Evolutionary conservation across 345 rosid genomes (phyloP), one percentile per base, ranked within the genome.

Genomic region (Corchorus capsularis): DNA sequence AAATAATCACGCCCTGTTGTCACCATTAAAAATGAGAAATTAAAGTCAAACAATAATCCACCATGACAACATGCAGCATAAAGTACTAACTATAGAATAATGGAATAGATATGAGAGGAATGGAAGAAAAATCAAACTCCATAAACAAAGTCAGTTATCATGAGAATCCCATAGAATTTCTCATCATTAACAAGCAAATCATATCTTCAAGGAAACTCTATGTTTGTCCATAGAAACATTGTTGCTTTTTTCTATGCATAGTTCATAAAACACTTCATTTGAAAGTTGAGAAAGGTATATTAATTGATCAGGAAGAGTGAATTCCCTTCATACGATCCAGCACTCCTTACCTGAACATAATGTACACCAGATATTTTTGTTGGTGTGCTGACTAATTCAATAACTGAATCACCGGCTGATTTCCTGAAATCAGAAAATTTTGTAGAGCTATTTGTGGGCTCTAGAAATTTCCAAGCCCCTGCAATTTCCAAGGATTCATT

Each of bases 301-400:
- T 57, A 63, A 69, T 37, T 73, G 50, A 43, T 49, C 35, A 74
- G 17, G 12, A 53, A 65, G 43, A 55, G 57, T 15, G 43, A 70
- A 15, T 59, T 62, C 16, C 61, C 75, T n/a, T 43, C 16, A 62
- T 14, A 71, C 17, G 71, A 60, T 54, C 63, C 20, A 41, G 49
- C 32, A 37, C 20, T 69, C 54, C 82, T 80, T 71, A 93, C 99
- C 96, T 92, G 98, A 77, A 96, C 92, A 84, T 93, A 96, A 86
- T 96, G 98, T 71, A 96, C 97, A 79, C 97, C 98, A 8, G 86
- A 86, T 73, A 96, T 91, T 87, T 93, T 96, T 43, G 99, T 93
- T 68, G 96, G 93, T 45, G 89, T 79, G 75, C 97, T 93, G 77
- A 91, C 87, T 85, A 96, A 86, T 76, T 93, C 98, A 75, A 94